A percentile compares a stretch with the other conserved stretches of the same genome.
phyloP scores from a whole-genome alignment of 2,329 filamentous ascomycete genomes.

The Xylariaceae sp. region DNA sequence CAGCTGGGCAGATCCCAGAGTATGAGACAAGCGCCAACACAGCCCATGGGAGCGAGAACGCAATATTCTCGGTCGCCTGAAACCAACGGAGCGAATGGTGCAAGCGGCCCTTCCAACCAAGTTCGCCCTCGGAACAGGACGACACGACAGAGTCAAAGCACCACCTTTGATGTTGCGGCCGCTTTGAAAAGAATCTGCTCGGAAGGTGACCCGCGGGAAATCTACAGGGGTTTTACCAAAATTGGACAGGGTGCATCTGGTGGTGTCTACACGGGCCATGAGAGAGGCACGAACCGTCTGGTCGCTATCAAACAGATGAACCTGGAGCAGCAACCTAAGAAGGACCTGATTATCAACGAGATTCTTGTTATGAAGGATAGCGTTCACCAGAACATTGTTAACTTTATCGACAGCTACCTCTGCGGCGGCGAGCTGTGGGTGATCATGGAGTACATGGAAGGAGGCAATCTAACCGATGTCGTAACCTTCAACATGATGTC shows the following conservation, averaged over 20 bases:
- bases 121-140: constrained; percentile 62
- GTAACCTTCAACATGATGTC: constrained; percentile 99
- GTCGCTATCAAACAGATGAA: constrained; percentile 99
- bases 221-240: constrained; percentile 84
- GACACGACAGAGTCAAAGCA: constrained; percentile 76
- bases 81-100: constrained; percentile 26
- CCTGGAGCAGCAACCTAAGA: constrained; percentile 95
- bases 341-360: constrained; percentile 98
- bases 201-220: constrained; percentile 78
- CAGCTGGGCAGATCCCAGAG: constrained; percentile 69
- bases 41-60: constrained; percentile 47
- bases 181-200: constrained; percentile 86
- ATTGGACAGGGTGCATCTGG: constrained; percentile 97
- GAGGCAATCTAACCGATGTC: constrained; percentile 93
- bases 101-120: constrained; percentile 29
- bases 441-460: constrained; percentile 99
- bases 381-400: constrained; percentile 97
- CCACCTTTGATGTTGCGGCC: constrained; percentile 72
- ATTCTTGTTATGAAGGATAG: constrained; percentile 99
- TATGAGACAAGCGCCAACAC: constrained; percentile 56
- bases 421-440: constrained; percentile 92
- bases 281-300: constrained; percentile 74
- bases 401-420: constrained; percentile 96
- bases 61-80: constrained; percentile 41
- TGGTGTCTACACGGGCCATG: constrained; percentile 88